Evolutionary conservation across 345 rosid genomes (phyloP), one percentile per base, ranked within the genome.

Genomic region (Brassica incana): DNA sequence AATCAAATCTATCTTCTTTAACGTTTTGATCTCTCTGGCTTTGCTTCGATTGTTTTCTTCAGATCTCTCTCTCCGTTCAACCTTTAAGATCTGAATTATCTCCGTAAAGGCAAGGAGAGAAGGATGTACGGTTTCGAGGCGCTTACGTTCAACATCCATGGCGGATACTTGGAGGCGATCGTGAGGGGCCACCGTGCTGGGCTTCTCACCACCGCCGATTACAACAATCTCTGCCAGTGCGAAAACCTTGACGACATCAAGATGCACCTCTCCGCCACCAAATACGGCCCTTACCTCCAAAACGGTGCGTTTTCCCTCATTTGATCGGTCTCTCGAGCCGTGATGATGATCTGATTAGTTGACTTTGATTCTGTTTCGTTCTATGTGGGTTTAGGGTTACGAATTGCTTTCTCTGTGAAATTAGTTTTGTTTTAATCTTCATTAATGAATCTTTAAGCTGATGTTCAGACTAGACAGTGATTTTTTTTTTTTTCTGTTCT

Each of bases 251-350:
- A 95, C 9, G 99, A 95, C 86, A 85, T 95, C 87, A 95, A 95
- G 91, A 95, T 95, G 99, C 99, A 93, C 76, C 99, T 95, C 85
- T 93, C 99, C 67, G 97, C 99, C 69, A 93, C 98, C 84, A 97
- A 93, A 83, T 93, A 95, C 85, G 97, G 97, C 6, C 86, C 98
- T 35, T 95, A 93, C 61, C 98, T 95, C 63, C 99, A 95, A 67
- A 95, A 95, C 60, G 98, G 99, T 95, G 68, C 74, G 82, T 79
- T 52, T 52, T 52, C 66, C 45, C 45, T 15, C 0, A 12, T 64
- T 5, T 93, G 99, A 92, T 78, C 97, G 93, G 82, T 92, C 98
- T 71, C 93, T 92, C 15, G 25, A 35, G 62, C 66, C 6, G 11
- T 61, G 3, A 33, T 58, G 5, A 52, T 52, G 18, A 4, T 27